These are phyloP conservation scores for Aspergillus unguis DNA, from an alignment of 2,329 filamentous ascomycete species.

Conservation along the genomic window DNA sequence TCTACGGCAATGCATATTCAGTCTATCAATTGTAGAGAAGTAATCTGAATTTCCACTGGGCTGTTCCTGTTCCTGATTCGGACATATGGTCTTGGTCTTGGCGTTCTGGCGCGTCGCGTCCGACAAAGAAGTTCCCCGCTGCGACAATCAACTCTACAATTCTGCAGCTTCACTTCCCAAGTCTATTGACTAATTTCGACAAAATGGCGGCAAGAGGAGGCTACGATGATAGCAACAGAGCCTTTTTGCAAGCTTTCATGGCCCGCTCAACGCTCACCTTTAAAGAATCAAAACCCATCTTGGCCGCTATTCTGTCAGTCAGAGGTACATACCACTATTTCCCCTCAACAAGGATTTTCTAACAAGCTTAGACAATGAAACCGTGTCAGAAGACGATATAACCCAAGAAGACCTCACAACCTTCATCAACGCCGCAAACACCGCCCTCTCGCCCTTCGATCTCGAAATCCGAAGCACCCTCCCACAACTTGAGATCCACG, in stretches of 20 bases:
- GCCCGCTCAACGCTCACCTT: conserved; percentile 74
- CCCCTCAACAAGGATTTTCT: neutral
- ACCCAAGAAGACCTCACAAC: conserved; percentile 64
- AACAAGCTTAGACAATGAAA: conserved; percentile 40
- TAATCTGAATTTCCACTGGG: neutral
- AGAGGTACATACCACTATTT: conserved; percentile 39
- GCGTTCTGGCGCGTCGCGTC: conserved; percentile 16
- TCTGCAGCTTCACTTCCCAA: too few species aligned
- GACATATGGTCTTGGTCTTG: conserved; percentile 10
- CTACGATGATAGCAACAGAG: conserved; percentile 69
- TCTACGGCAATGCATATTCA: neutral
- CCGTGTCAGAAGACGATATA: conserved; percentile 59
- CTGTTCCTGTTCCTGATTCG: neutral
- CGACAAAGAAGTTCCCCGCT: neutral
- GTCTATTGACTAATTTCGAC: neutral
- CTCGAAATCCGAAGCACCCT: conserved; percentile 75
- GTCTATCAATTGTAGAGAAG: neutral
- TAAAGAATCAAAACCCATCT: conserved; percentile 66
- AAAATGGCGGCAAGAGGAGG: conserved; percentile 18
- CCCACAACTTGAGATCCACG: conserved; percentile 58
- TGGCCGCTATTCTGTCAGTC: conserved; percentile 71
- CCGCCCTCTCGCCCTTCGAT: conserved; percentile 74
- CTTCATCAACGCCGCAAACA: conserved; percentile 68
- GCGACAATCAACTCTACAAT: neutral
- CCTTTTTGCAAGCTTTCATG: conserved; percentile 87